Base-by-base conservation (phyloP, 2,329 filamentous ascomycete species). In the Paraphoma sp. region DNA sequence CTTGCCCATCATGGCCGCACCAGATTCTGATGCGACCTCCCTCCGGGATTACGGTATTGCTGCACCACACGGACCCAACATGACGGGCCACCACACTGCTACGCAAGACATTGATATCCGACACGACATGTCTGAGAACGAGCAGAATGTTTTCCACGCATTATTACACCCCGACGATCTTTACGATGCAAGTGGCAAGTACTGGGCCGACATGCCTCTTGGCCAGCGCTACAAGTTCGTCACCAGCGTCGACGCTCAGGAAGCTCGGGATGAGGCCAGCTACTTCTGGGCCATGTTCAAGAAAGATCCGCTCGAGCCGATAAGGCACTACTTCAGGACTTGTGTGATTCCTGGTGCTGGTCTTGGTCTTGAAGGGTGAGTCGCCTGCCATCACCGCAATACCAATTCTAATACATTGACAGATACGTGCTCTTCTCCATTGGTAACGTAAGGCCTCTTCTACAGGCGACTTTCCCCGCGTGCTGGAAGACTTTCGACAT, bases 341-440 rank as follows among this genome's bases (percentile, higher is more conserved):
- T 94, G 93, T 79, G 89, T 97, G 51, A 87, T 98, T 56, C 94
- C 94, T 48, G 94, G 94, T 78, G 93, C 93, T 64, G 94, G 94
- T 74, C 87, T 98, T 49, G 89, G 93, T 74, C 86, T 98, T 29
- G 94, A 98, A 84, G 94, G 87, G 61, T 70, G 9, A 53, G 63
- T 53, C 23, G 6, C 31, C 14, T 11, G 7, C 31, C 12, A 36
- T 16, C 46, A 10, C 30, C 51, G 14, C 36, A 17, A 33, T 29
- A 1, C n/a, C 48, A n/a, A 23, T 23, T 5, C 56, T 64, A 33
- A 64, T 33, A 7, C 16, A 9, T 17, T 10, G 4, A 1, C 51
- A 87, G 92, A 68, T 98, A 97, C 73, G 93, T 97, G 42, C 86
- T 98, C 17, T 98, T 98, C 83, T 97, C 93, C 61, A 97, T 98